Evolutionary conservation across 116 monocot species (phyloP).

Genomic region (Zostera marina): DNA sequence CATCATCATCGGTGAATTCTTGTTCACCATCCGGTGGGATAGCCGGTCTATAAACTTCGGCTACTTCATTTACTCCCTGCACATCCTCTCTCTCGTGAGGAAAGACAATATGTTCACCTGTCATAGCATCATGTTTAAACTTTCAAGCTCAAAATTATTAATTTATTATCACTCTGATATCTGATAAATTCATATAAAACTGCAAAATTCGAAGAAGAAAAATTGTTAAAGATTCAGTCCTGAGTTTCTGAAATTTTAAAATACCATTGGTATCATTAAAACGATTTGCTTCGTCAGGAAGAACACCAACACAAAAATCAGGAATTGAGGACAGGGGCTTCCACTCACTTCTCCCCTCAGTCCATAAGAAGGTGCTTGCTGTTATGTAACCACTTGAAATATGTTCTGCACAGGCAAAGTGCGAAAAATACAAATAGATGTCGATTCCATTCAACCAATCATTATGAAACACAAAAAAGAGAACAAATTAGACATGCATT

Average conservation of each 20-base stretch:
- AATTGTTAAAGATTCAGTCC: neutral
- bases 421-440: neutral
- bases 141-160: constrained; percentile 18
- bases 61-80: constrained; percentile 30
- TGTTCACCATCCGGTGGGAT: constrained; percentile 89
- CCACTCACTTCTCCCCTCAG: constrained; percentile 83
- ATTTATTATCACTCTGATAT: constrained; percentile 27
- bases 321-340: constrained; percentile 64
- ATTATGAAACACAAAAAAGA: neutral
- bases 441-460: neutral
- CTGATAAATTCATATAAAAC: neutral
- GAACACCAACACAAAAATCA: constrained; percentile 23
- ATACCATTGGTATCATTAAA: constrained; percentile 24
- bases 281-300: constrained; percentile 9
- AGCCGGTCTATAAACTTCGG: constrained; percentile 39
- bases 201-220: neutral
- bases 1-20: constrained; percentile 98
- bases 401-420: constrained; percentile 49
- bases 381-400: constrained; percentile 56
- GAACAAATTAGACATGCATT: no score
- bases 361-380: constrained; percentile 58
- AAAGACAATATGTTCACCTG: constrained; percentile 33
- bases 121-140: constrained; percentile 13
- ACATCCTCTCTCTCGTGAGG: constrained; percentile 1
- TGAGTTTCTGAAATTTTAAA: neutral